phyloP scores from a whole-genome alignment of 1,139 yeast species.

The Kurtzmaniella quercitrusa region DNA sequence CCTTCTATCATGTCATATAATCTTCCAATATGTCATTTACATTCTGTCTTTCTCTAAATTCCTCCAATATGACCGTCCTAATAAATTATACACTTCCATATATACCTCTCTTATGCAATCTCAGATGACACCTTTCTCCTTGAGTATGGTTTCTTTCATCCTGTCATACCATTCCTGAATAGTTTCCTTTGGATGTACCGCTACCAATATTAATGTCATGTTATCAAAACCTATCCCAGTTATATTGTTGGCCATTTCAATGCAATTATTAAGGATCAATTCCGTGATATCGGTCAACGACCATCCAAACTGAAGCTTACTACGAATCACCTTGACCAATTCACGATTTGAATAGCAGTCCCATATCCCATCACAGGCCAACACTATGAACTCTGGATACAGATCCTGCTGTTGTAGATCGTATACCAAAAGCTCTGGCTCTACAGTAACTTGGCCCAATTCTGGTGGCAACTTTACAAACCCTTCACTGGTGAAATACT shows the following conservation, averaged over 20 bases:
- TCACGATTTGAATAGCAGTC: slow-evolving; percentile 65
- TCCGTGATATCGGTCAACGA: slow-evolving; percentile 56
- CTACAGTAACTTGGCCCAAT: slow-evolving; percentile 56
- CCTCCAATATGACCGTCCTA: not conserved
- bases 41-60: too few relatives aligned
- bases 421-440: slow-evolving; percentile 64
- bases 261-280: slow-evolving; percentile 57
- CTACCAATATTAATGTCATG: slow-evolving; percentile 68
- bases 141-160: slow-evolving; percentile 46
- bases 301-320: slow-evolving; percentile 54
- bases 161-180: slow-evolving; percentile 55
- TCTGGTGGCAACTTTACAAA: slow-evolving; percentile 36
- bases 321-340: slow-evolving; percentile 50
- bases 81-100: not conserved
- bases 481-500: slow-evolving; percentile 16
- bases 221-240: slow-evolving; percentile 82
- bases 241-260: slow-evolving; percentile 66
- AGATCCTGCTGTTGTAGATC: slow-evolving; percentile 25
- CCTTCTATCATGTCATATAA: too few relatives aligned
- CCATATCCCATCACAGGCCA: slow-evolving; percentile 83
- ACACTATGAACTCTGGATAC: slow-evolving; percentile 56
- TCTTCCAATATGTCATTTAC: too few relatives aligned
- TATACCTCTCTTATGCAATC: not conserved
- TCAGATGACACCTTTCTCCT: slow-evolving; percentile 33
- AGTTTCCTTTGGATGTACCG: slow-evolving; percentile 43